Evolutionary conservation across 805 yeast species (phyloP), one percentile per base, ranked within the genome.

Genomic region (Saitoella complicata): DNA sequence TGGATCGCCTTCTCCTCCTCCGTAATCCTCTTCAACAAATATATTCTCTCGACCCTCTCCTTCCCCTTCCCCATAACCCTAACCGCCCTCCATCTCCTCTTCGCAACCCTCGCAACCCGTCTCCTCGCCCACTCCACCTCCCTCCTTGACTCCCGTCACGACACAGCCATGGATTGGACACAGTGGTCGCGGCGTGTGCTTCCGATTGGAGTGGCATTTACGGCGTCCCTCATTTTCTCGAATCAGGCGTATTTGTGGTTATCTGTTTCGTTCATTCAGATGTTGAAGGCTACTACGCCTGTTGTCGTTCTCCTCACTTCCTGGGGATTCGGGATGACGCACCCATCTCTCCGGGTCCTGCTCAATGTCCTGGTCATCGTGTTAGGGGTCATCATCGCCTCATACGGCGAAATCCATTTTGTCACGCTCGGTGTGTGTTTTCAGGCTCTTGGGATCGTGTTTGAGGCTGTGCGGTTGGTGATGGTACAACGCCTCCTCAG

Each of bases 211-310:
- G 12, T 53, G n/a, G 51, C 48, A 38, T 53, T 51, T 43, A 52
- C 51, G 4, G 40, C 53, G n/a, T 48, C 55, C 13, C 46, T 53
- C 13, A 52, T 51, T 12, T 51, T 48, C 44, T 46, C 41, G 42
- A 53, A 53, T 39, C 45, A 49, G 38, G 56, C 56, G 21, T 53
- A 53, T 43, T 34, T 53, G 31, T 53, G 53, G 46, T 50, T 53
- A 31, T 51, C 54, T 36, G 54, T 53, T n/a, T 46, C 56, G 29
- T 53, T 53, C 45, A 53, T 53, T 32, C 56, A 53, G 45, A 53
- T 53, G 56, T 48, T 53, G 9, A 53, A 53, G 41, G 56, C 56
- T 7, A 53, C 54, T 11, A 49, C 53, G 13, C 56, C 56, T 7
- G 56, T 53, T 10, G 53, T 50, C 7, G 55, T 53, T 30, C 50